Evolutionary conservation across 129 eudicot species (phyloP), one percentile per base, ranked within the genome.

Genomic region (Escallonia rubra): DNA sequence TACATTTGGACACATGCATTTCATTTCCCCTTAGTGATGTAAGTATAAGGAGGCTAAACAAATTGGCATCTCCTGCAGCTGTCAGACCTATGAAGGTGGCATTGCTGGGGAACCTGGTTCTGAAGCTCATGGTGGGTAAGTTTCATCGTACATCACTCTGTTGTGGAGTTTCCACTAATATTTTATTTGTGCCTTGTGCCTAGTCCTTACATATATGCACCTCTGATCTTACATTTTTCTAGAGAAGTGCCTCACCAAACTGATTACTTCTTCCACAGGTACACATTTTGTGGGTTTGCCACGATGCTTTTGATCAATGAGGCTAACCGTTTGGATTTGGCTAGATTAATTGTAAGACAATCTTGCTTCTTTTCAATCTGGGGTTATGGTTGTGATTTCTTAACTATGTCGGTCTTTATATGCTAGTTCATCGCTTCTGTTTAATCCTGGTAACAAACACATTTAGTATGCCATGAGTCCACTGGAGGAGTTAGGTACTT

Each of bases 71-170:
- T 59, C 46, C 41, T 80, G 76, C 78, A 94, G 99, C 61, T 89
- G 97, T 79, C 97, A 89, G 83, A 94, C 97, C 47, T 89, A 80
- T 66, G 99, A 94, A 85, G 99, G 99, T 76, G 99, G 99, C 63
- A 87, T 94, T 63, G 86, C 84, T 77, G 97, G 99, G 65, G 99
- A 94, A 74, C 99, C 99, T 8, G 92, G 96, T 63, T 86, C 97
- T 60, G 99, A 94, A 85, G 99, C 99, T 79, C 99, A 94, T 77
- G 99, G 99, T 71, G 99, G 99, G 99, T 94, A 85, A 76, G 97
- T 87, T 65, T 59, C 80, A 57, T 43, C 38, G 38, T 38, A 64
- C 41, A 13, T 55, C 34, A 23, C 0, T 23, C n/a, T 34, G 11
- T 43, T 63, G 49, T 41, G 45, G 40, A 42, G 41, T 62, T 58